These are phyloP conservation scores for Capronia americana DNA, from an alignment of 2,329 filamentous ascomycete species.

Conservation along the genomic window DNA sequence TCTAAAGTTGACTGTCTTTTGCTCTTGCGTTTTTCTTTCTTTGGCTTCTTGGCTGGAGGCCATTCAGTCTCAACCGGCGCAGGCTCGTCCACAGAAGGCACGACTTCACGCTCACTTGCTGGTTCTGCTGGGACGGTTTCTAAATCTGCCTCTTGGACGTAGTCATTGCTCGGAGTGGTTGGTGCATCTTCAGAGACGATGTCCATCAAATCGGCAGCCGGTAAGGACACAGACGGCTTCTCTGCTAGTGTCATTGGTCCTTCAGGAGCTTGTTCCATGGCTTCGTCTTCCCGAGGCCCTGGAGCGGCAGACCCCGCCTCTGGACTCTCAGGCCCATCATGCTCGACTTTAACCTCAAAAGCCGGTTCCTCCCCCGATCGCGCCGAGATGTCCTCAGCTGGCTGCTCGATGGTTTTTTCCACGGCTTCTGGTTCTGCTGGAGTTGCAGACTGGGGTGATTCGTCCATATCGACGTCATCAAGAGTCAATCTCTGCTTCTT, in stretches of 20 bases:
- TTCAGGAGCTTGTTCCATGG: background rate
- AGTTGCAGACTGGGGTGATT: background rate
- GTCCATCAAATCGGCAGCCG: background rate
- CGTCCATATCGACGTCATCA: constrained; percentile 30
- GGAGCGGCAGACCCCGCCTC: too few relatives aligned
- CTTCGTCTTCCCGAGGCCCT: background rate
- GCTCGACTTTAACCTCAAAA: background rate
- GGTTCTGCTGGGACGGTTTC: background rate
- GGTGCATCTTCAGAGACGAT: background rate
- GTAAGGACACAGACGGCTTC: background rate
- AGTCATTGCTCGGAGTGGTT: background rate
- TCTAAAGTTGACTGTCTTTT: constrained; percentile 18
- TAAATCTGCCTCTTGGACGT: background rate
- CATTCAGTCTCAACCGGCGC: background rate
- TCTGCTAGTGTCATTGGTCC: background rate
- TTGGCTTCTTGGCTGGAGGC: constrained; percentile 31
- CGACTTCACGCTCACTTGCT: background rate
- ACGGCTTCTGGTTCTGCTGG: background rate
- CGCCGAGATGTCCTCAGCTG: background rate
- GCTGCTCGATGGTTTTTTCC: background rate
- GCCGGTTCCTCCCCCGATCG: background rate
- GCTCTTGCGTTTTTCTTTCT: constrained; percentile 29
- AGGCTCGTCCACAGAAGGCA: background rate
- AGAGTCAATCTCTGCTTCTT: constrained; percentile 23
- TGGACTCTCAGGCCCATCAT: background rate